Evolutionary conservation across 2,329 filamentous ascomycete genomes (phyloP), one percentile per base, ranked within the genome.

Genomic region (Beauveria bassiana): DNA sequence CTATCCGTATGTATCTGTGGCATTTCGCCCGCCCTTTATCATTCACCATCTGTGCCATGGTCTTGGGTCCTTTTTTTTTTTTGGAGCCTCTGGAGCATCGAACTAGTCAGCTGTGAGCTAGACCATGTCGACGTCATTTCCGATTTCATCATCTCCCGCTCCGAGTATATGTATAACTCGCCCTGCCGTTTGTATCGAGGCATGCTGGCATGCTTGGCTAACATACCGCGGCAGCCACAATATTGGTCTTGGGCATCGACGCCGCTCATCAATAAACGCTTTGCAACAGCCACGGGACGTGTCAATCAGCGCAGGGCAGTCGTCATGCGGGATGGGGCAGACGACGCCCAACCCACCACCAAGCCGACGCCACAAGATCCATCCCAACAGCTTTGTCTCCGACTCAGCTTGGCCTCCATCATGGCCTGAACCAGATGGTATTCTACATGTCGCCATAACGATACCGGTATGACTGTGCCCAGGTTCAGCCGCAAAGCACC

Each of bases 301-400:
- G 56, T 59, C 46, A 59, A 31, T 47, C 20, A 59, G 31, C 34
- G 46, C 56, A 50, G 56, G 56, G 46, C 46, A 34, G 34, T 34
- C n/a, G 18, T 28, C 46, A 46, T 59, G 22, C 45, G 10, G 34
- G 46, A 59, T 51, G 43, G 55, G 40, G 55, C 43, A 49, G 10
- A 9, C 20, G 22, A 40, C 20, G 28, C 45, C 57, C 40, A 60
- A 52, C 38, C 57, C 57, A 59, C 56, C 55, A 58, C 22, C 45
- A 38, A 40, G 31, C 22, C 38, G 38, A 53, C 57, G 57, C 57
- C 57, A 53, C 47, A 60, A 60, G 57, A 60, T 60, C 26, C 57
- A 45, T 59, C 34, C 24, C 38, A 24, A n/a, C 31, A 42, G 55
- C 34, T 38, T 38, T 38, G 34, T 38, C 34, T 16, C 34, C 12